Percentiles rank a stretch among this genome's conserved stretches.
phyloP scores from a whole-genome alignment of 208 protist genomes.

The Leishmania turanica region DNA sequence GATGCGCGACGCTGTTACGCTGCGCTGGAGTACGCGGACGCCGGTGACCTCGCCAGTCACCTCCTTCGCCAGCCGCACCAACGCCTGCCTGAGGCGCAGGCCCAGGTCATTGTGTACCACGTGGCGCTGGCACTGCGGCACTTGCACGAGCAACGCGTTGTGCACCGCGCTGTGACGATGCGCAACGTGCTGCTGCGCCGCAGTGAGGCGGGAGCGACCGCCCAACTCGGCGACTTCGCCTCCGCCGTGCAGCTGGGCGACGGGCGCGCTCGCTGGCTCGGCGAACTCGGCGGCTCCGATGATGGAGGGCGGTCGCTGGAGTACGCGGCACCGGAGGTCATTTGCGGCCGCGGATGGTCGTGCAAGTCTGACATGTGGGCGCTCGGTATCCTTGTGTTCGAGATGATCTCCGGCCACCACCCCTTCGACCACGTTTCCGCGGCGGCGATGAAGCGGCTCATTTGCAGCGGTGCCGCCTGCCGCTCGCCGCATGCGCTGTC shows the following conservation, averaged over 20 bases:
- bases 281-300: not conserved
- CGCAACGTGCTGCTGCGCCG: slow-evolving; percentile 73
- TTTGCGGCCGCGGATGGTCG: slow-evolving; percentile 43
- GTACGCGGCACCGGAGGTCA: slow-evolving; percentile 97
- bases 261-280: not conserved
- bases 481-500: slow-evolving; percentile 43
- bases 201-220: slow-evolving; percentile 6
- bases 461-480: slow-evolving; percentile 39
- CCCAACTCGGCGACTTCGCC: slow-evolving; percentile 98
- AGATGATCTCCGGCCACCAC: slow-evolving; percentile 50
- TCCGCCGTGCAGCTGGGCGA: slow-evolving; percentile 54
- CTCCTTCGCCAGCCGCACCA: not conserved
- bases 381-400: slow-evolving; percentile 63
- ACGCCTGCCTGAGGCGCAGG: slow-evolving; percentile 36
- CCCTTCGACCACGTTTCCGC: slow-evolving; percentile 54
- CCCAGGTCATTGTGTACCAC: slow-evolving; percentile 31
- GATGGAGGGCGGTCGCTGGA: slow-evolving; percentile 89
- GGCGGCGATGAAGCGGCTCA: slow-evolving; percentile 37
- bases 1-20: slow-evolving; percentile 95
- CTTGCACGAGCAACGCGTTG: slow-evolving; percentile 63
- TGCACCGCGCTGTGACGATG: slow-evolving; percentile 84
- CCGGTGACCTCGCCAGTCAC: slow-evolving; percentile 84
- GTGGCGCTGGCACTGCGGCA: slow-evolving; percentile 45
- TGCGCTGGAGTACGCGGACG: slow-evolving; percentile 96
- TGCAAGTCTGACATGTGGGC: slow-evolving; percentile 79